Conservation (phyloP, 208 protist species). For the Trypanosoma brucei region DNA sequence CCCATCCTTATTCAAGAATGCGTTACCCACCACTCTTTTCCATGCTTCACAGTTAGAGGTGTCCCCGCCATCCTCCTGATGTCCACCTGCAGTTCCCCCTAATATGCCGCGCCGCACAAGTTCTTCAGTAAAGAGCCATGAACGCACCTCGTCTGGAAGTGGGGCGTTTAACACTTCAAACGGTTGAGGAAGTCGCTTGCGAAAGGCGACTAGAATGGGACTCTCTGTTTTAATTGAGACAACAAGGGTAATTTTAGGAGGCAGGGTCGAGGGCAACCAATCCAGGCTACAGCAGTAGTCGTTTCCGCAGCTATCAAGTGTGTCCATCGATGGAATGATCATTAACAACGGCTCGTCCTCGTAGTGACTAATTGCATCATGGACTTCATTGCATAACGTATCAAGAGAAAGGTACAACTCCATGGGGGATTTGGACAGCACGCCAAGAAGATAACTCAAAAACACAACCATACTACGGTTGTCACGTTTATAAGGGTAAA, state of each 20-base stretch:
- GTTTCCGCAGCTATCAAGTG: conserved; percentile 54
- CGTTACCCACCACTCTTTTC: conserved; percentile 49
- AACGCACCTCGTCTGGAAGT: conserved; percentile 39
- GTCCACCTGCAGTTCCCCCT: conserved; percentile 14
- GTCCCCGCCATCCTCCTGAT: conserved; percentile 1
- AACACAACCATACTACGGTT: conserved; percentile 53
- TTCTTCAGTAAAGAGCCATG: conserved; percentile 36
- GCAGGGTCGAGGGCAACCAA: conserved; percentile 72
- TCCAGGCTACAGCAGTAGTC: conserved; percentile 31
- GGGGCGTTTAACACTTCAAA: conserved; percentile 68
- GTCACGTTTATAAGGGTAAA: conserved; percentile 27
- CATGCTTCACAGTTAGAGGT: neutral
- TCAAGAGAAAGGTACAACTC: conserved; percentile 36
- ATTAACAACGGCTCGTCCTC: conserved; percentile 43
- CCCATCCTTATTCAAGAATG: conserved; percentile 70
- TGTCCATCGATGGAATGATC: conserved; percentile 52
- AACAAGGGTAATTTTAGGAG: conserved; percentile 45
- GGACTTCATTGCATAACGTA: conserved; percentile 38
- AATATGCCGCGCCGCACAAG: conserved; percentile 30
- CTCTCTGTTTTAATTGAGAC: conserved; percentile 64
- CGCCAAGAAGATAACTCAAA: conserved; percentile 49
- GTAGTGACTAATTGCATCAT: conserved; percentile 44
- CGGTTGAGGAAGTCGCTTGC: conserved; percentile 73
- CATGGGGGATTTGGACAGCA: conserved; percentile 24
- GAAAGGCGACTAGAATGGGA: conserved; percentile 54